Base-by-base conservation (phyloP, 371 early-diverging fungal species). In the Lichtheimia corymbifera region DNA sequence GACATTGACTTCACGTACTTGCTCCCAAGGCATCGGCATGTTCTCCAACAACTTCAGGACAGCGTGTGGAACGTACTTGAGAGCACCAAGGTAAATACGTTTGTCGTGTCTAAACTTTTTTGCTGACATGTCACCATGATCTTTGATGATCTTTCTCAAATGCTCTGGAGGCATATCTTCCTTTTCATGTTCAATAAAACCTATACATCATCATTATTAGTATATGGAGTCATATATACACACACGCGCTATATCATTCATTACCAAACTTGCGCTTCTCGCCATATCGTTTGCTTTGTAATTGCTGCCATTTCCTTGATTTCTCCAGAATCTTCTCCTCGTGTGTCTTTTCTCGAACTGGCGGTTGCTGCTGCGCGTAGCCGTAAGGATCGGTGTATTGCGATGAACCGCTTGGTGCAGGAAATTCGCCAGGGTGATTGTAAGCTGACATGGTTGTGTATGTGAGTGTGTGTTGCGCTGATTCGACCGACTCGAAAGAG, bases 21-120 rank as follows among this genome's bases (percentile, higher is more conserved):
- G 93, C 77, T 99, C 99, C 99, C 99, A 99, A 12, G 99, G 99
- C 99, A 99, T 98, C 9, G 99, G 99, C 94, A 99, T 98, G 71
- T 96, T 97, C 72, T 97, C 97, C 65, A 99, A 66, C 42, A 99
- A 85, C 76, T 98, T 98, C 35, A 98, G 70, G 13, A 99, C 94
- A 4, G 99, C 97, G 64, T 97, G 97, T n/a, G 99, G 99, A 14
- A 98, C 88, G 77, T 97, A 98, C 73, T 98, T 98, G 27, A 99
- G 85, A 6, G 99, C 98, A 57, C 97, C 98, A 40, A 98, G 85
- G 66, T 97, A 98, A 54, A 97, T 92, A 56, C 97, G 93, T 72
- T 97, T 97, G 80, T 97, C 98, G 62, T 96, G 93, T 53, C 95
- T 77, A 70, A 91, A 99, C 76, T 97, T 97, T 72, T 94, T 93